Base-by-base conservation (phyloP, 352 stramenopile species). In the Thraustotheca clavata region DNA sequence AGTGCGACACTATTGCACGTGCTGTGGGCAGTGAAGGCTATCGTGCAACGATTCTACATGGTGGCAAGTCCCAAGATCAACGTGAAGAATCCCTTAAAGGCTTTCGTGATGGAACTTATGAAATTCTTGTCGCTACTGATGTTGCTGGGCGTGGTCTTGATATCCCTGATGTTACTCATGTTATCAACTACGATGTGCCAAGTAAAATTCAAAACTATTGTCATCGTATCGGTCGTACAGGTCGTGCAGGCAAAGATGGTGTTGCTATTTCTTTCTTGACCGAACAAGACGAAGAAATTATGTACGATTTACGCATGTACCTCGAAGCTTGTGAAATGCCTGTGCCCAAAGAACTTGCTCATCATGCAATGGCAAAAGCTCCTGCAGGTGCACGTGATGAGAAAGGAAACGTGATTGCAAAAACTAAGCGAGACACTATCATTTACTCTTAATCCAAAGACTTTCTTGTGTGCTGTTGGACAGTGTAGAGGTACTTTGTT, bases 141-240 rank as follows among this genome's bases (percentile, higher is more conserved):
- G 92, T 98, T 16, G 91, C 93, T 46, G 92, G 92, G 39, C 84
- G 97, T 69, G 97, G 97, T 67, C 77, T 99, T 5, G 97, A 99
- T 76, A 99, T 99, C 67, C 91, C 94, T 5, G 91, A 99, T 72
- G 95, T 99, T 22, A 95, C 93, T 4, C 92, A 99, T 73, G 95
- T 99, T 1, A 92, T 99, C 69, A 99, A 99, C 76, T 99, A 96
- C 73, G 96, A 99, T 68, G 74, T 99, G 68, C 96, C 97, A 12
- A 91, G 77, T 14, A 97, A 97, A 70, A 99, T 99, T 73, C 92
- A 99, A 69, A 96, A 89, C 65, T 99, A 99, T 77, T 98, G 83
- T 71, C 96, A 99, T 81, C 87, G 97, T 61, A 99, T 99, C 68
- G 97, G 97, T 55, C 87, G 97, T 72, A 99, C 97, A 5, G 97